phyloP scores from a whole-genome alignment of 192 early-diverging fungal genomes.

The Coemansia sp. region DNA sequence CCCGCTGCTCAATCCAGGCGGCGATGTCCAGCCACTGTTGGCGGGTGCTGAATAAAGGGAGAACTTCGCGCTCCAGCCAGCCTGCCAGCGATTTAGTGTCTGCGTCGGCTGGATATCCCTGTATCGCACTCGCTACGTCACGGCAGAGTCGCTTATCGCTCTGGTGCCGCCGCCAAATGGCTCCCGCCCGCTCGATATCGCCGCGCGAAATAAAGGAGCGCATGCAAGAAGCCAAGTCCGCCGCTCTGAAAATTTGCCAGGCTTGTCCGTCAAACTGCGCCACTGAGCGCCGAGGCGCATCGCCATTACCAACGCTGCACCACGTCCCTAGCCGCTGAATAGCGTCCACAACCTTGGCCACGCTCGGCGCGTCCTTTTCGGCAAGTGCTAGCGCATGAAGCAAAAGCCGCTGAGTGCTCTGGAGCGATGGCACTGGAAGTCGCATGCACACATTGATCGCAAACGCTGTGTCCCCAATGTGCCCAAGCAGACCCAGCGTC shows the following conservation, averaged over 20 bases:
- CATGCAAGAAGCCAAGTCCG: conserved; percentile 47
- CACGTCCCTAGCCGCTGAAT: conserved; percentile 53
- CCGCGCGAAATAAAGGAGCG: conserved; percentile 47
- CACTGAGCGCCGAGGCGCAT: too few species aligned
- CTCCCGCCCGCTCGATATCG: conserved; percentile 43
- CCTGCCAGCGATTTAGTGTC: conserved; percentile 22
- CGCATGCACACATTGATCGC: conserved; percentile 24
- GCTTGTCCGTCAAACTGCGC: conserved; percentile 27
- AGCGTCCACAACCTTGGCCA: conserved; percentile 12
- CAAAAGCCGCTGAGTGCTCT: conserved; percentile 26
- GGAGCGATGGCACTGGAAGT: conserved; percentile 10
- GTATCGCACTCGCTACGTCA: conserved; percentile 52
- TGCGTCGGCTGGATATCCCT: conserved; percentile 45
- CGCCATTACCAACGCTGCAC: conserved; percentile 16
- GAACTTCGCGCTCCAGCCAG: conserved; percentile 60
- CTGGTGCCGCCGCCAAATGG: conserved; percentile 61
- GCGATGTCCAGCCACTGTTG: conserved; percentile 44
- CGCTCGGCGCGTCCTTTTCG: neutral
- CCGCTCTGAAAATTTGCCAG: conserved; percentile 57
- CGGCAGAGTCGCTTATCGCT: conserved; percentile 35
- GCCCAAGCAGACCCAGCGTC: conserved; percentile 12
- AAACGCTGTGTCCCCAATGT: conserved; percentile 23
- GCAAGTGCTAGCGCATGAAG: conserved; percentile 21
- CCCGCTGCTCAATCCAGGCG: conserved; percentile 58
- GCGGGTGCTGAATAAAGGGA: conserved; percentile 40